Percentiles rank a stretch among this genome's conserved stretches.
Evolutionary conservation across 805 yeast genomes (phyloP).

Genomic region (Teunomyces aglyptinius): DNA sequence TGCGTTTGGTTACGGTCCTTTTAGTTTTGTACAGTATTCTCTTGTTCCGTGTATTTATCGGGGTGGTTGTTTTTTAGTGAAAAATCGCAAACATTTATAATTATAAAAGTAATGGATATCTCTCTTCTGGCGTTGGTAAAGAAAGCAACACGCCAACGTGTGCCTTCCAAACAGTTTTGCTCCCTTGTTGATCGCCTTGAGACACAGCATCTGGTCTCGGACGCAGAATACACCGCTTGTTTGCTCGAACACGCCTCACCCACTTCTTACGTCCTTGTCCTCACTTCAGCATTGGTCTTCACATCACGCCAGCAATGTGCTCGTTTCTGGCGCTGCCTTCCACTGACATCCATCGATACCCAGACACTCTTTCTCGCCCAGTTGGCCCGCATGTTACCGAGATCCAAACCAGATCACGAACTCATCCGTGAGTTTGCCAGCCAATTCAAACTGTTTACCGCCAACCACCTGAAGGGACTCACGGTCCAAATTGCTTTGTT

Average conservation of each 20-base stretch:
- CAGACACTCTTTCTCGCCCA: not conserved
- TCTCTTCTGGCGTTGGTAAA: constrained; percentile 19
- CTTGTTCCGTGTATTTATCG: too few relatives aligned
- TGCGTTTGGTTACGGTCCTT: constrained; percentile 1
- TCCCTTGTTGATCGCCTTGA: constrained; percentile 29
- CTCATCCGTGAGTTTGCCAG: not conserved
- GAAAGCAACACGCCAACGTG: constrained; percentile 17
- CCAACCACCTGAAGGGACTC: not conserved
- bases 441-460: not conserved
- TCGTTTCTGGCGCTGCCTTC: constrained; percentile 1
- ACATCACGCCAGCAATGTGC: not conserved
- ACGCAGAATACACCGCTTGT: constrained; percentile 24
- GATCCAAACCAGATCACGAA: not conserved
- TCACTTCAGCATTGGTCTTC: constrained; percentile 7
- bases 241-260: constrained; percentile 19
- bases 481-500: not conserved
- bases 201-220: constrained; percentile 15
- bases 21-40: not conserved
- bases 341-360: not conserved
- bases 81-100: too few relatives aligned
- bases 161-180: constrained; percentile 24
- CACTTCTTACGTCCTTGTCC: constrained; percentile 10
- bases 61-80: too few relatives aligned
- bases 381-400: not conserved
- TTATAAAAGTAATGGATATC: not conserved